Percentiles rank a stretch among this genome's conserved stretches.
Conservation (phyloP, 768 basidiomycete species). For the Rubroboletus satanas region DNA sequence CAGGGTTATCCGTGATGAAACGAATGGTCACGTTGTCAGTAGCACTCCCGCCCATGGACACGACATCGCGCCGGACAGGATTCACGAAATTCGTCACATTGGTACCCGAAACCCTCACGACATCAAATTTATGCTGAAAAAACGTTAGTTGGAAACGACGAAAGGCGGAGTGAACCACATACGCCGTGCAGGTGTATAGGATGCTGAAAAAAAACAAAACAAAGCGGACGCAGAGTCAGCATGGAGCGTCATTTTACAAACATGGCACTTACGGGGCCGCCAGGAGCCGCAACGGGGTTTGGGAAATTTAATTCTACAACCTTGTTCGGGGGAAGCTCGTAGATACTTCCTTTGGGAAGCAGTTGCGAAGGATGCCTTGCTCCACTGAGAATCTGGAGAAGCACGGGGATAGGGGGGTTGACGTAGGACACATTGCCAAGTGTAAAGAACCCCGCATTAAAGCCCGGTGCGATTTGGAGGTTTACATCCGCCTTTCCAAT, state of each 20-base stretch:
- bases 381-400: constrained; percentile 59
- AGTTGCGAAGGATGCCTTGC: constrained; percentile 42
- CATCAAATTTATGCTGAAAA: constrained; percentile 35
- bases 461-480: constrained; percentile 21
- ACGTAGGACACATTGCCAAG: constrained; percentile 32
- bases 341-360: constrained; percentile 48
- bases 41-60: constrained; percentile 27
- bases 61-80: constrained; percentile 36
- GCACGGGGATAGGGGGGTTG: constrained; percentile 45
- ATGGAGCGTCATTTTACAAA: not conserved
- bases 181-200: constrained; percentile 43
- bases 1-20: constrained; percentile 63
- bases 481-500: constrained; percentile 41
- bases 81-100: constrained; percentile 34
- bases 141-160: not conserved
- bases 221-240: constrained; percentile 4
- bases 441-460: constrained; percentile 11
- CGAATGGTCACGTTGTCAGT: constrained; percentile 50
- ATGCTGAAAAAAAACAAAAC: constrained; percentile 27
- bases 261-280: constrained; percentile 29
- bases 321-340: constrained; percentile 41
- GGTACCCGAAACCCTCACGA: constrained; percentile 32
- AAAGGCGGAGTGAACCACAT: constrained; percentile 6
- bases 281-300: constrained; percentile 22
- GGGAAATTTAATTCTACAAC: constrained; percentile 49